These are phyloP conservation scores for Arthrobotrys entomopaga DNA, from an alignment of 2,329 filamentous ascomycete genomes.

Conservation along the genomic window DNA sequence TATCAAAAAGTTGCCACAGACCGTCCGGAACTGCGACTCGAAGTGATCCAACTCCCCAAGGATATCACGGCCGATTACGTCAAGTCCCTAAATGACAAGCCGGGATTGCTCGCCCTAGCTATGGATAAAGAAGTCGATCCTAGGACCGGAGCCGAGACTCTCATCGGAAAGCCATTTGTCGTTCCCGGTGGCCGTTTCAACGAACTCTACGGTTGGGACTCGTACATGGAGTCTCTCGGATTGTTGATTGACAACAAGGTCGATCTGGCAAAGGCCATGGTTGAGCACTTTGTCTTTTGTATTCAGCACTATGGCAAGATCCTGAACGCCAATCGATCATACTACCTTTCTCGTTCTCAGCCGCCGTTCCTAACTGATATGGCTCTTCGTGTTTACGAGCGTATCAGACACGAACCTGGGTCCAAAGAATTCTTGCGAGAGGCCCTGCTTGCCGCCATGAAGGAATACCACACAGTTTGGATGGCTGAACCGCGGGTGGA, in stretches of 20 bases:
- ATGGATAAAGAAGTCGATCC: conserved; percentile 81
- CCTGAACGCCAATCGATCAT: conserved; percentile 93
- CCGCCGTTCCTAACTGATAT: conserved; percentile 98
- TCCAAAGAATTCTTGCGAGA: conserved; percentile 82
- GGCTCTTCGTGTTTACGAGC: conserved; percentile 91
- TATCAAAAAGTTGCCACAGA: conserved; percentile 82
- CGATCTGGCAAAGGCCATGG: conserved; percentile 92
- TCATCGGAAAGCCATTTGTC: conserved; percentile 89
- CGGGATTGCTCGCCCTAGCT: conserved; percentile 86
- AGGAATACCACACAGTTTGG: conserved; percentile 94
- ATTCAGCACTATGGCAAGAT: conserved; percentile 99
- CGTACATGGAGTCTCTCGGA: conserved; percentile 96
- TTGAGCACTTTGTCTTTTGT: conserved; percentile 95
- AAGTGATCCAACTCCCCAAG: conserved; percentile 81
- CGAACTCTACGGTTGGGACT: conserved; percentile 98
- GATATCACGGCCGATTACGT: conserved; percentile 80
- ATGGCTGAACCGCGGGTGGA: conserved; percentile 81
- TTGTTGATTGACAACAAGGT: conserved; percentile 81
- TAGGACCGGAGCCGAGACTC: conserved; percentile 74
- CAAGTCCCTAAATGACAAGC: conserved; percentile 77
- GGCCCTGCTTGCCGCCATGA: conserved; percentile 89
- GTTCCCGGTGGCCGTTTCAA: conserved; percentile 98
- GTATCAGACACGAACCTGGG: conserved; percentile 85
- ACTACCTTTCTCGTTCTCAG: conserved; percentile 93
- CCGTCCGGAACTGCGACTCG: conserved; percentile 83